Base-by-base conservation (phyloP, 2,329 filamentous ascomycete genomes). In the Teratosphaeriaceae sp. region DNA sequence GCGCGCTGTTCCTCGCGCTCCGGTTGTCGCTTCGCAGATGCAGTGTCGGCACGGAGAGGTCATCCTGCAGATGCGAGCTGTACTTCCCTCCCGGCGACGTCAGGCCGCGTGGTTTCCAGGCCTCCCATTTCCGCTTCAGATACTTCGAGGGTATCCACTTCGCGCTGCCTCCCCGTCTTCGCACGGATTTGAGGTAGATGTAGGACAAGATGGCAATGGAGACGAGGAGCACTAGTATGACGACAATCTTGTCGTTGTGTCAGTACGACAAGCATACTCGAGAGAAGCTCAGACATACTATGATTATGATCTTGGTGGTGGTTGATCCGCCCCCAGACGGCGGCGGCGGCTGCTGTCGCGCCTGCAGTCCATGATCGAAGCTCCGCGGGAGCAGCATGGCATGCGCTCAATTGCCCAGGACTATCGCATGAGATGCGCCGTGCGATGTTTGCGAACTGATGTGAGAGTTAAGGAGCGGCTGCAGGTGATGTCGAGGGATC, bases 91-190 rank as follows among this genome's bases (percentile, higher is more conserved):
- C 59, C 18, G 43, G 39, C 33, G 41, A 45, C 13, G 42, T 46
- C 21, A 54, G 41, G 8, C 46, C 42, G 11, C 45, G 37, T 0
- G 61, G 61, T 8, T 45, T 52, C 60, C 59, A 64, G 45, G 45
- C 47, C 31, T 51, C 52, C 60, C 60, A 64, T 48, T 52, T 59
- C 20, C 49, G 48, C 47, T 63, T 62, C 19, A 65, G 50, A 34
- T 51, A 58, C 24, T 53, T 44, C n/a, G 56, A 58, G 3, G 60
- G 60, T 7, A 62, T 40, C 43, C 54, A 61, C 46, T 46, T 57
- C 8, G 60, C 56, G 19, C 54, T 54, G 21, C 53, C 44, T 38
- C 61, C 35, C 37, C 53, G 49, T 16, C 27, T 41, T 18, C 55
- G 55, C 5, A 59, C 24, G 18, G 42, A 38, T 37, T 45, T 48